Conservation (phyloP, 495 filamentous ascomycete species). For the Elaphomyces granulatus region DNA sequence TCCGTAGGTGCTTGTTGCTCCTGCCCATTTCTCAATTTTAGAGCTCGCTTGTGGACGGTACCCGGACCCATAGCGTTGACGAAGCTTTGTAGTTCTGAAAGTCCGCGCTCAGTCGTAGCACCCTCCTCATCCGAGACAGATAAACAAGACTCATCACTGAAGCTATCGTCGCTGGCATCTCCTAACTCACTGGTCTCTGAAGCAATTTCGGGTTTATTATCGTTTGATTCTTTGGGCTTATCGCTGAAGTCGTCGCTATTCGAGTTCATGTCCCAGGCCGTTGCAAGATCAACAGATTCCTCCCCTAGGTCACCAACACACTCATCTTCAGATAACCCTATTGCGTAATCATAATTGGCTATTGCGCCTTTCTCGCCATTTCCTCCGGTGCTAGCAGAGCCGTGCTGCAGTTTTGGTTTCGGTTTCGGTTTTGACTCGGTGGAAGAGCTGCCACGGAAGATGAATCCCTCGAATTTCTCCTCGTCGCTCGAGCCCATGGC, state of each 20-base stretch:
- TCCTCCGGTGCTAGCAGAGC: conserved; percentile 15
- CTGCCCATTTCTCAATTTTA: conserved; percentile 20
- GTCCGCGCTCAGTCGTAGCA: conserved; percentile 39
- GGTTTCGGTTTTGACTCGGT: conserved; percentile 31
- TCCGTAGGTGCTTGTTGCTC: conserved; percentile 43
- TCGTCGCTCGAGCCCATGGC: conserved; percentile 84
- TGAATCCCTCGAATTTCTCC: conserved; percentile 62
- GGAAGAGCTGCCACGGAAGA: conserved; percentile 52
- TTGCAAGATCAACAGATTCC: conserved; percentile 72
- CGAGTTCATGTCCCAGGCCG: conserved; percentile 61
- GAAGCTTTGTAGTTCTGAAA: conserved; percentile 52
- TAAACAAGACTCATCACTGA: conserved; percentile 34
- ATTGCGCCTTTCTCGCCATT: conserved; percentile 4
- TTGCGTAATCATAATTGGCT: conserved; percentile 21
- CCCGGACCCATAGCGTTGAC: conserved; percentile 50
- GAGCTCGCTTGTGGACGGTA: conserved; percentile 13
- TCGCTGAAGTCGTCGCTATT: conserved; percentile 20
- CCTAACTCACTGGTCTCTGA: conserved; percentile 18
- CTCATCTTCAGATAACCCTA: conserved; percentile 44
- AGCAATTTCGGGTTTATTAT: conserved; percentile 19
- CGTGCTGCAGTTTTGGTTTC: conserved; percentile 13
- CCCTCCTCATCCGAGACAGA: conserved; percentile 47
- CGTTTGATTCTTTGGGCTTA: conserved; percentile 14
- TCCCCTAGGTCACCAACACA: conserved; percentile 61
- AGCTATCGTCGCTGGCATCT: conserved; percentile 31